phyloP scores from a whole-genome alignment of 2,329 filamentous ascomycete genomes.

The Aspergillus sp. region DNA sequence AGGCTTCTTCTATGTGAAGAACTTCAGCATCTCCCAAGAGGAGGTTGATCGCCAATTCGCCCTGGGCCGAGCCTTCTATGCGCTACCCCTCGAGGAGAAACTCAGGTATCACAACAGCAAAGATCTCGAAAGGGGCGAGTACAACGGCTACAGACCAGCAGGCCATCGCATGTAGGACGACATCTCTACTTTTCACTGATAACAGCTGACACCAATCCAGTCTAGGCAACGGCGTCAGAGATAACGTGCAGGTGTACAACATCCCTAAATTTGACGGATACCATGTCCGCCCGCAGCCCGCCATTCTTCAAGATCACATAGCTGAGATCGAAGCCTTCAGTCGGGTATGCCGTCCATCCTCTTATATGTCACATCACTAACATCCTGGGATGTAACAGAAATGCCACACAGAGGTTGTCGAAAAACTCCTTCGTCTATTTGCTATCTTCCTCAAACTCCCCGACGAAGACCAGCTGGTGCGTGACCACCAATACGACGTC shows the following conservation, averaged over 20 bases:
- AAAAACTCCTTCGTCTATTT: constrained; percentile 55
- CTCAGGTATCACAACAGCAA: constrained; percentile 50
- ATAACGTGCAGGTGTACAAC: constrained; percentile 61
- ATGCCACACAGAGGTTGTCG: constrained; percentile 32
- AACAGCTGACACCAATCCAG: constrained; percentile 17
- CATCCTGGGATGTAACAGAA: constrained; percentile 14
- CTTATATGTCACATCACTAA: background rate
- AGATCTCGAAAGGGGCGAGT: constrained; percentile 52
- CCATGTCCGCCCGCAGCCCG: constrained; percentile 47
- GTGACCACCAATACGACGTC: constrained; percentile 57
- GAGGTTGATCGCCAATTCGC: constrained; percentile 61
- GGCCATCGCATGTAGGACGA: constrained; percentile 36
- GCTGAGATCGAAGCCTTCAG: constrained; percentile 57
- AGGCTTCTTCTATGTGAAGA: constrained; percentile 63
- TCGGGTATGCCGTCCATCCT: constrained; percentile 21
- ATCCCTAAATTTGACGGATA: constrained; percentile 56
- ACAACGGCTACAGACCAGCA: constrained; percentile 56
- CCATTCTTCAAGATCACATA: constrained; percentile 49
- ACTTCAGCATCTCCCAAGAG: constrained; percentile 61
- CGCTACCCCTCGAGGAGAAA: constrained; percentile 57
- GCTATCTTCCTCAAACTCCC: constrained; percentile 61
- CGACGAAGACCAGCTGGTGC: constrained; percentile 56
- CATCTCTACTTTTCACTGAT: background rate
- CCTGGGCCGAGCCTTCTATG: constrained; percentile 58
- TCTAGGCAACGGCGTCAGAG: constrained; percentile 43